Conservation (phyloP, 2,329 filamentous ascomycete species). For the Colletotrichum tofieldiae region DNA sequence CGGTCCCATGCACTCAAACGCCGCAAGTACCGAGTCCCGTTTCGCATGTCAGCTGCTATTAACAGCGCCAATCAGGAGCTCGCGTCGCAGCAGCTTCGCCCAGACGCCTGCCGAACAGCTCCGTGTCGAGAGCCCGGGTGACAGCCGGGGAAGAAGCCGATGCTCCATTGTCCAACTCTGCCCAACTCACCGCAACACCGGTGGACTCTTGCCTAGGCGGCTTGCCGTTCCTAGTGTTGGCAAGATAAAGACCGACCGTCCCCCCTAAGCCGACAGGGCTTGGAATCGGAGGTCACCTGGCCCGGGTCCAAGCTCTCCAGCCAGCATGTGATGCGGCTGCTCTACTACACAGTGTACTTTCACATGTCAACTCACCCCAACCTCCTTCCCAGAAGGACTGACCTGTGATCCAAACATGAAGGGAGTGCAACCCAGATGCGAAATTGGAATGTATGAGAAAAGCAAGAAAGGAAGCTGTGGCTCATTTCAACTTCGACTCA, state of each 20-base stretch:
- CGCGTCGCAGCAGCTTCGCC: background rate
- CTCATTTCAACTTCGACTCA: background rate
- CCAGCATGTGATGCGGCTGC: conserved; percentile 36
- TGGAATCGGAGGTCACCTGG: conserved; percentile 26
- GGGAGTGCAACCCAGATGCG: too few relatives aligned
- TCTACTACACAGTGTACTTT: conserved; percentile 2
- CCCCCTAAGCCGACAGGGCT: background rate
- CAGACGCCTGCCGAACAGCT: conserved; percentile 7
- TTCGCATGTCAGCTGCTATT: conserved; percentile 34
- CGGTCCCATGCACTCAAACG: conserved; percentile 6
- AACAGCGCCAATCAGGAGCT: conserved; percentile 41
- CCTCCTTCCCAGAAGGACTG: background rate
- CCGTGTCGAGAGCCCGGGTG: background rate
- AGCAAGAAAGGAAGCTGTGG: background rate
- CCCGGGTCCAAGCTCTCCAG: background rate
- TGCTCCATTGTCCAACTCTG: background rate
- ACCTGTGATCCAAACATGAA: background rate
- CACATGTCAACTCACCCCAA: conserved; percentile 4
- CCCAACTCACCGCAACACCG: conserved; percentile 7
- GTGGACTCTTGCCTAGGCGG: background rate
- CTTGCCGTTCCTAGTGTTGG: background rate
- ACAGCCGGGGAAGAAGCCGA: conserved; percentile 1
- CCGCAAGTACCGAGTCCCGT: conserved; percentile 21
- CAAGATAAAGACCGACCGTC: background rate
- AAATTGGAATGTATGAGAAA: background rate